These are phyloP conservation scores for Aspergillus versicolor DNA, from an alignment of 2,329 filamentous ascomycete genomes.

Conservation along the genomic window DNA sequence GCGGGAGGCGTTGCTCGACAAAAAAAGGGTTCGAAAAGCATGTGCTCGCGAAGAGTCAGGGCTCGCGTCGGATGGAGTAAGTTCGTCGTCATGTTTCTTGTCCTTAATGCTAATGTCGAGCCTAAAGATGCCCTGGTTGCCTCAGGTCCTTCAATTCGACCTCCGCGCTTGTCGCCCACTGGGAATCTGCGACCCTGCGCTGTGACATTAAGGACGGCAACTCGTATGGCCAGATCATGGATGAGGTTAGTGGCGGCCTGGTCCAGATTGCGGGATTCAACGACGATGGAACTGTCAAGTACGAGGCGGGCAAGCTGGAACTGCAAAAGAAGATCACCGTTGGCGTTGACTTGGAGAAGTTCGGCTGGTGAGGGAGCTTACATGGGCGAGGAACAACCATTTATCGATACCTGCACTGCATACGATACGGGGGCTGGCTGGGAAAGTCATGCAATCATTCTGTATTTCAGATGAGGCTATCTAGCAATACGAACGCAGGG, in stretches of 20 bases:
- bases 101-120: background rate
- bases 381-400: too few relatives aligned
- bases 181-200: slow-evolving; percentile 35
- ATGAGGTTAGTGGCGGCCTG: slow-evolving; percentile 40
- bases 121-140: slow-evolving; percentile 40
- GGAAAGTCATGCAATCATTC: background rate
- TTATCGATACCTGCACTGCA: too few relatives aligned
- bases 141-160: slow-evolving; percentile 38
- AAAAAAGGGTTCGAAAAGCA: slow-evolving; percentile 33
- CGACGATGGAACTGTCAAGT: slow-evolving; percentile 35
- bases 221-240: slow-evolving; percentile 35
- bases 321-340: slow-evolving; percentile 13
- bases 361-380: background rate
- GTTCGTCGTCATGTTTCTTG: background rate
- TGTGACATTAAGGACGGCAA: slow-evolving; percentile 34
- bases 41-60: slow-evolving; percentile 24
- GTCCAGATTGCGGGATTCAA: slow-evolving; percentile 33
- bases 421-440: too few relatives aligned
- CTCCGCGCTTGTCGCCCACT: slow-evolving; percentile 41
- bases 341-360: slow-evolving; percentile 6
- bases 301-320: slow-evolving; percentile 24
- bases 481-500: background rate
- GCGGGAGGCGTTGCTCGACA: slow-evolving; percentile 27
- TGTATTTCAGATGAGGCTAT: background rate
- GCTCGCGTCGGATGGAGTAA: slow-evolving; percentile 20